Evolutionary conservation across 176 grass and related monocot genomes (phyloP), one percentile per base, ranked within the genome.

Genomic region (Areca catechu): DNA sequence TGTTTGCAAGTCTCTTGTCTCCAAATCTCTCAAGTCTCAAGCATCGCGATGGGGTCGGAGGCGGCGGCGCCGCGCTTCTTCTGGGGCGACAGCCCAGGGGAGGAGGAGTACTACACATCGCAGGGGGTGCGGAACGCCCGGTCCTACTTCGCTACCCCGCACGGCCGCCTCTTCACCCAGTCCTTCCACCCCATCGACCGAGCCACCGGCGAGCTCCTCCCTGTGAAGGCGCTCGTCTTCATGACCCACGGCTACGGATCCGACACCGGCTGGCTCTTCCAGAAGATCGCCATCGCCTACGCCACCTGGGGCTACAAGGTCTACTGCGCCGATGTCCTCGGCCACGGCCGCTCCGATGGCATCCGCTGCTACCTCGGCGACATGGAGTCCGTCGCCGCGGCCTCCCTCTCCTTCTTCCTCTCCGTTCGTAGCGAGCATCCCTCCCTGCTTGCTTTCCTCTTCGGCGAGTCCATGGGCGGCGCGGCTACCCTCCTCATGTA

Each of bases 391-490:
- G 80, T 78, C 7, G 86, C 80, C 2, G 52, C 4, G 10, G 85
- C 85, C 2, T 77, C 85, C 7, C 69, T 84, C 12, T 51, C 81
- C 65, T 80, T 78, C 70, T 89, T 84, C 85, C 73, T 84, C 51
- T 84, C 80, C 25, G 73, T 89, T 3, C 77, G 85, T 4, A 23
- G 23, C 6, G 48, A 55, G 49, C 74, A 80, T 22, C 51, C 86
- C 3, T 7, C 27, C 34, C 74, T 89, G 29, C 77, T 77, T 6
- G 80, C 85, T 20, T 89, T 81, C 80, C 69, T 89, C 7, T 71
- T 89, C 18, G 85, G 85, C 49, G 85, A 89, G 60, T 89, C 85
- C 56, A 89, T 89, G 85, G 85, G 85, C 62, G 73, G 77, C 23
- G 85, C 85, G 21, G 73, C 77, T 5, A 81, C 80, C 1, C 62